Base-by-base conservation (phyloP, 83 land plant species). In the Larix sibirica region DNA sequence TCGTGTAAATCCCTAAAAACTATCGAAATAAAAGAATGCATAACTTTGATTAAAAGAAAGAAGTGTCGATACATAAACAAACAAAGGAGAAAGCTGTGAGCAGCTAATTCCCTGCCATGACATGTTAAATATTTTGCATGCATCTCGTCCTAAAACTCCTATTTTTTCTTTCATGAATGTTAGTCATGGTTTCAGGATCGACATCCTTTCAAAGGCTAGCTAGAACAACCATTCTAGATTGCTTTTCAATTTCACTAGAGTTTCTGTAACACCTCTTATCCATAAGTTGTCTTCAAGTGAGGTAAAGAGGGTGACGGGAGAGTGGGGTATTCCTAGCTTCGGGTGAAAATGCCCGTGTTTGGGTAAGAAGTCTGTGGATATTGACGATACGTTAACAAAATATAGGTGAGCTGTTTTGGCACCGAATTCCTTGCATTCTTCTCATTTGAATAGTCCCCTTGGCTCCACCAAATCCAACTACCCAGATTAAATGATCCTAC, bases 151-250 rank as follows among this genome's bases (percentile, higher is more conserved):
- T 21, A 65, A 78, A 42, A 12, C 31, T 74, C 80, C 90, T 12
- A 81, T 81, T 21, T 81, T 87, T 1, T 88, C 92, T 6, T 60
- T 69, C 10, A 65, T 33, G 0, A 89, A 85, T 20, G 80, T 70
- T 24, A 68, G 66, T 8, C 70, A 88, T 42, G 84, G 83, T 79
- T 84, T 77, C 76, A 62, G 83, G 28, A 10, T 62, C 87, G 16
- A 60, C 67, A 5, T 86, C 86, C 26, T 86, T 87, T 65, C 70
- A 0, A 91, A 92, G 81, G 94, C 88, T 23, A 88, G 92, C 70
- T 92, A 91, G 92, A 92, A 92, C 73, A 92, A 89, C 91, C 92
- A 84, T 61, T 80, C 91, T 2, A 91, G 90, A 9, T 84, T 92
- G 21, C 83, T 92, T 20, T 59, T 82, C 10, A 77, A 81, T 8